phyloP scores from a whole-genome alignment of 2,329 filamentous ascomycete genomes.

The Fusarium pseudoanthophilum region DNA sequence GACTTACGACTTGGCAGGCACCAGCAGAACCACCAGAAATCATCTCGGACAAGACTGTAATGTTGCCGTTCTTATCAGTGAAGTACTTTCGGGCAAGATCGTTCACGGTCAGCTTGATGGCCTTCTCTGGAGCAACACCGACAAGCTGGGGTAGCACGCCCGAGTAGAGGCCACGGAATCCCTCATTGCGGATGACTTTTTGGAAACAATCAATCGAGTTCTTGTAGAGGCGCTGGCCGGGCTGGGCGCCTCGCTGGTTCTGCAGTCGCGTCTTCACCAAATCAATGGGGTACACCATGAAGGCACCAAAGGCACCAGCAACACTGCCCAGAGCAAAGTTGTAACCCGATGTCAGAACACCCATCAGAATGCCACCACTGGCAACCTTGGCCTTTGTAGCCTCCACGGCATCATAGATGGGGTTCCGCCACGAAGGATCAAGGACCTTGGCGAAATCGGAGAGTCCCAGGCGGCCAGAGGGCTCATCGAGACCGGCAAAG shows the following conservation, averaged over 20 bases:
- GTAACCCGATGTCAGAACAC: constrained; percentile 76
- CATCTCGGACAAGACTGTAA: constrained; percentile 78
- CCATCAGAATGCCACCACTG: constrained; percentile 62
- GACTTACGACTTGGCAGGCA: constrained; percentile 92
- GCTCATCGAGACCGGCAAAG: constrained; percentile 92
- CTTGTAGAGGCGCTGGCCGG: constrained; percentile 91
- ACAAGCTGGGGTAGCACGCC: constrained; percentile 95
- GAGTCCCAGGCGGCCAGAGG: constrained; percentile 84
- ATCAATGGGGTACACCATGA: constrained; percentile 99
- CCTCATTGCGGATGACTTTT: constrained; percentile 94
- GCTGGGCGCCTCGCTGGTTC: constrained; percentile 86
- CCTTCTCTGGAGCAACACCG: constrained; percentile 98
- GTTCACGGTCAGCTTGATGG: constrained; percentile 98
- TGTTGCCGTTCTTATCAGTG: constrained; percentile 79
- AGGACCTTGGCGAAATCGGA: constrained; percentile 93
- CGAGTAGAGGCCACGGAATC: constrained; percentile 88
- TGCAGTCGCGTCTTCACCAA: constrained; percentile 98
- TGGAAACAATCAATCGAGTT: constrained; percentile 96
- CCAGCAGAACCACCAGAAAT: constrained; percentile 90
- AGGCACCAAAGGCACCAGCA: constrained; percentile 96
- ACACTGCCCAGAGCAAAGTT: constrained; percentile 91
- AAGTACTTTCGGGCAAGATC: constrained; percentile 85
- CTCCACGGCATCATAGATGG: constrained; percentile 62
- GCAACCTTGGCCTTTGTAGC: constrained; percentile 52
- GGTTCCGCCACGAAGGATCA: constrained; percentile 88